Percentiles rank a stretch among this genome's conserved stretches.
phyloP scores from a whole-genome alignment of 441 rosid genomes.

The Corymbia citriodora region DNA sequence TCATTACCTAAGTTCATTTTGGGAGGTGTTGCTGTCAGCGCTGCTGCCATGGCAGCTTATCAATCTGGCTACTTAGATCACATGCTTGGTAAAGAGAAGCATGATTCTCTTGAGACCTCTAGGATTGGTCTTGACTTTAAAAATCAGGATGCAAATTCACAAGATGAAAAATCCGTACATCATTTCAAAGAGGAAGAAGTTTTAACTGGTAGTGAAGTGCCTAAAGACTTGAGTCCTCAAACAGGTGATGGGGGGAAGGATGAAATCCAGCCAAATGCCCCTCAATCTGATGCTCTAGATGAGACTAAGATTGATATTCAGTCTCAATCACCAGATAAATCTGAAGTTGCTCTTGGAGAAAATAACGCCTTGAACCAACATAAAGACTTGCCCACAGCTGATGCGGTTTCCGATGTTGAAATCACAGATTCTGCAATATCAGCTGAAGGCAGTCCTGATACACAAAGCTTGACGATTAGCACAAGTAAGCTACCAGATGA shows the following conservation, averaged over 20 bases:
- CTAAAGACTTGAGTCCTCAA: background rate
- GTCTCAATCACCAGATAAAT: conserved; percentile 20
- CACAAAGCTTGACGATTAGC: conserved; percentile 23
- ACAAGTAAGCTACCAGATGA: conserved; percentile 25
- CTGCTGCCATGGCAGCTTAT: conserved; percentile 50
- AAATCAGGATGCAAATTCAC: background rate
- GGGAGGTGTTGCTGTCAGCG: conserved; percentile 45
- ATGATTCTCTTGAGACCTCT: conserved; percentile 15
- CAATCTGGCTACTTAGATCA: conserved; percentile 56
- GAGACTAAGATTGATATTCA: conserved; percentile 21
- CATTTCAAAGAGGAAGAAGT: conserved; percentile 26
- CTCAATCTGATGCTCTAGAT: conserved; percentile 21
- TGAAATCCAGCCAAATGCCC: conserved; percentile 7
- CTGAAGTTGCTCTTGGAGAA: conserved; percentile 28
- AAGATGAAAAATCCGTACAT: conserved; percentile 6
- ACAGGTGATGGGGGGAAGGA: background rate
- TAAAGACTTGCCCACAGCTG: conserved; percentile 14
- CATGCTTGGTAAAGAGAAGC: conserved; percentile 28
- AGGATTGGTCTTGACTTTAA: conserved; percentile 17
- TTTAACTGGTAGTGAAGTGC: conserved; percentile 14
- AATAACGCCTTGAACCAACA: conserved; percentile 24
- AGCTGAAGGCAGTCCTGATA: conserved; percentile 17
- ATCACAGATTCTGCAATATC: conserved; percentile 18
- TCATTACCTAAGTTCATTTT: conserved; percentile 28
- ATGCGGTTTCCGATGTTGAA: conserved; percentile 20